Evolutionary conservation across 2,329 filamentous ascomycete species (phyloP).

Genomic region (Metarhizium album): DNA sequence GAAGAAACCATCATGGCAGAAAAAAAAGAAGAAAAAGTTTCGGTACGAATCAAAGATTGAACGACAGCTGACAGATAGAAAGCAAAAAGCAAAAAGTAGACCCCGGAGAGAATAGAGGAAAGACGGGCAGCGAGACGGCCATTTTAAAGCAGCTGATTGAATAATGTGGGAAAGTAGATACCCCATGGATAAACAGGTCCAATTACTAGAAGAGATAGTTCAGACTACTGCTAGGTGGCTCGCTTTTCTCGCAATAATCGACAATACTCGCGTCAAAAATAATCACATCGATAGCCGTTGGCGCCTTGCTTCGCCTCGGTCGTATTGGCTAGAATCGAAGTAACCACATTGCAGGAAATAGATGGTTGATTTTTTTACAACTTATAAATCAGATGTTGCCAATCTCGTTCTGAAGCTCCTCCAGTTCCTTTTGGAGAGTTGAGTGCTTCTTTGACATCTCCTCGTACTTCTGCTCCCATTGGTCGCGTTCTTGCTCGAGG

Average conservation of each 20-base stretch:
- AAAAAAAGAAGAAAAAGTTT: slow-evolving; percentile 85
- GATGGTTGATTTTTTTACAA: slow-evolving; percentile 11
- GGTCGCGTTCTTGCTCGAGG: slow-evolving; percentile 80
- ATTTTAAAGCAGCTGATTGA: background rate
- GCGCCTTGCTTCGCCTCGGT: background rate
- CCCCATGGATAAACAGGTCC: slow-evolving; percentile 17
- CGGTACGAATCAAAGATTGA: slow-evolving; percentile 85
- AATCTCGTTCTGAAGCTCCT: slow-evolving; percentile 84
- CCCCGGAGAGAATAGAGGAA: slow-evolving; percentile 13
- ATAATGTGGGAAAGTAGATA: slow-evolving; percentile 14
- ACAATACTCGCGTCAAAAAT: slow-evolving; percentile 14
- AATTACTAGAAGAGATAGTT: slow-evolving; percentile 20
- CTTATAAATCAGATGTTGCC: slow-evolving; percentile 65
- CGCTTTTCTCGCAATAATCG: slow-evolving; percentile 17
- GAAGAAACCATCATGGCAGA: slow-evolving; percentile 27
- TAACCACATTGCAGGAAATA: slow-evolving; percentile 1
- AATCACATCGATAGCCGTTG: slow-evolving; percentile 2
- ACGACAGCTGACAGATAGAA: slow-evolving; percentile 61
- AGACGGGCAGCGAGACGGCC: background rate
- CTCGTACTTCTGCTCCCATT: slow-evolving; percentile 97
- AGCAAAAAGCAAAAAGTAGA: slow-evolving; percentile 52
- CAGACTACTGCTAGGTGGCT: slow-evolving; percentile 19
- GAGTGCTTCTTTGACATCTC: slow-evolving; percentile 90
- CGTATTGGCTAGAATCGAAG: background rate
- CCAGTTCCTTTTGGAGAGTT: slow-evolving; percentile 75